These are phyloP conservation scores for Tolypocladium pustulatum DNA, from an alignment of 2,329 filamentous ascomycete genomes.

Conservation along the genomic window DNA sequence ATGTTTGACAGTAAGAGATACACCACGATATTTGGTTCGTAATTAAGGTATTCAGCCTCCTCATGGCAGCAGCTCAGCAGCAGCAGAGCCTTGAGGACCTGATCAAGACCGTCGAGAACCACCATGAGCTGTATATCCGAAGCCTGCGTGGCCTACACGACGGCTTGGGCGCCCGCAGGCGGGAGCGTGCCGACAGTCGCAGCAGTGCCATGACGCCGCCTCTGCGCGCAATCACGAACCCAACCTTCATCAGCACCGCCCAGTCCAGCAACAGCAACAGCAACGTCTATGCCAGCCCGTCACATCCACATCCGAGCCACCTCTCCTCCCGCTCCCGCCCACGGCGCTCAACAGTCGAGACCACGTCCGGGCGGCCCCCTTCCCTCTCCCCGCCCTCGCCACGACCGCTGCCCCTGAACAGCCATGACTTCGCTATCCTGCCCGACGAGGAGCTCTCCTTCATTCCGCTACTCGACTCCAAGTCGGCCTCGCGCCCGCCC, in stretches of 20 bases:
- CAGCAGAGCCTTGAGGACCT: constrained; percentile 21
- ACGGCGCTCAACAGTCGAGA: constrained; percentile 19
- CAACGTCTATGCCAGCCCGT: background rate
- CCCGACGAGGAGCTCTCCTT: constrained; percentile 20
- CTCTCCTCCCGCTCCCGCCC: constrained; percentile 7
- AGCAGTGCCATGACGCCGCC: constrained; percentile 16
- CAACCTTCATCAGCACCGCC: constrained; percentile 5
- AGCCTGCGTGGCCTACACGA: constrained; percentile 19
- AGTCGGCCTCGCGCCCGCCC: constrained; percentile 3
- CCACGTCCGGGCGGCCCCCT: constrained; percentile 10
- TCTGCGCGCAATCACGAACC: constrained; percentile 13
- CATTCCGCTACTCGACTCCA: constrained; percentile 18
- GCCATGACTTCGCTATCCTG: constrained; percentile 8
- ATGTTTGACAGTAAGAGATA: background rate
- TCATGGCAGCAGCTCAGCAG: constrained; percentile 5
- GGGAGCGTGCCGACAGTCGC: constrained; percentile 12
- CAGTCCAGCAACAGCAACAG: constrained; percentile 2
- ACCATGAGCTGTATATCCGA: constrained; percentile 23
- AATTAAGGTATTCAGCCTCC: background rate
- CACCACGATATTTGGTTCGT: background rate
- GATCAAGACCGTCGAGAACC: constrained; percentile 19
- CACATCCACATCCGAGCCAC: background rate
- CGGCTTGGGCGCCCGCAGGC: constrained; percentile 8
- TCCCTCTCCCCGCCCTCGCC: constrained; percentile 12
- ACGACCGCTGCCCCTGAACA: constrained; percentile 8